Evolutionary conservation across 371 early-diverging fungal genomes (phyloP).

Genomic region (Zychaea mexicana): DNA sequence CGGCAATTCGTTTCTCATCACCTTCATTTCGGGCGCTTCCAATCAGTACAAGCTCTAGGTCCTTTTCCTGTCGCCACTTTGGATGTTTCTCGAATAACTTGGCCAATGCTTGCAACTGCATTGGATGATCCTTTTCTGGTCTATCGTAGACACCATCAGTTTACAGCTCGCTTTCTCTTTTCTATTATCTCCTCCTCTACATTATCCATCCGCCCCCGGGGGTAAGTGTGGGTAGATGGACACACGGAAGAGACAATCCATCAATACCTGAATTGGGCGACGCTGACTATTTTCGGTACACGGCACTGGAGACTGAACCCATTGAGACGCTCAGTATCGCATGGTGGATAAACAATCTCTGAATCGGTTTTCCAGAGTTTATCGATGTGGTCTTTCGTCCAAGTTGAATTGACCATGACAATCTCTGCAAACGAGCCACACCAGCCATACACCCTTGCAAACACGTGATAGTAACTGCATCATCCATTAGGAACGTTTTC

Average conservation of each 20-base stretch:
- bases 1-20: slow-evolving; percentile 73
- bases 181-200: too few species aligned
- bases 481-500: too few species aligned
- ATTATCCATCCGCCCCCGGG: too few species aligned
- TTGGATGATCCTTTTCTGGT: slow-evolving; percentile 91
- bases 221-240: too few species aligned
- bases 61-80: slow-evolving; percentile 33
- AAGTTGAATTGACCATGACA: slow-evolving; percentile 91
- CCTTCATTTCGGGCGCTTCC: slow-evolving; percentile 85
- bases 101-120: slow-evolving; percentile 81
- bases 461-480: slow-evolving; percentile 81
- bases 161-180: too few species aligned
- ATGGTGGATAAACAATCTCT: slow-evolving; percentile 90
- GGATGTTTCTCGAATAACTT: slow-evolving; percentile 55
- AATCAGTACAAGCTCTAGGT: slow-evolving; percentile 59
- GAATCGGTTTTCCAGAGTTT: slow-evolving; percentile 71
- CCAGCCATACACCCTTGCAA: slow-evolving; percentile 75
- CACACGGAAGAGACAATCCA: not conserved
- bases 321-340: slow-evolving; percentile 75
- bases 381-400: slow-evolving; percentile 93
- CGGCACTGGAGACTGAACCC: slow-evolving; percentile 53
- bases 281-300: slow-evolving; percentile 69
- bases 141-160: slow-evolving; percentile 28
- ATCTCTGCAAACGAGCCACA: slow-evolving; percentile 80
- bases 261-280: slow-evolving; percentile 88